A percentile compares a stretch with the other conserved stretches of the same genome.
Conservation (phyloP, 352 stramenopile species). For the Globisporangium ultimum region DNA sequence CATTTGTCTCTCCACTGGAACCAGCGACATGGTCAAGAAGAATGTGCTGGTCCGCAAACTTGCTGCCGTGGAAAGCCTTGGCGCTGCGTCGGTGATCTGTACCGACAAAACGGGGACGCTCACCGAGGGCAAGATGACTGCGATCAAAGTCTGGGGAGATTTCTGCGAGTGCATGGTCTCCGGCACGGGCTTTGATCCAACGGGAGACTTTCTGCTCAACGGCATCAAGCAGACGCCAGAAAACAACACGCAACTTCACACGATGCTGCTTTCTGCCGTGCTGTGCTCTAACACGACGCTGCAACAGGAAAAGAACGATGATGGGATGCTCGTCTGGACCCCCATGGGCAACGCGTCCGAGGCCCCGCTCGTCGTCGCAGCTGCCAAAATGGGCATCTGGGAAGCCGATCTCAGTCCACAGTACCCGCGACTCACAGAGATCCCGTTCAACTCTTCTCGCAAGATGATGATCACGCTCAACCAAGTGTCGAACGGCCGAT, state of each 20-base stretch:
- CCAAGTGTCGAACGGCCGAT: constrained; percentile 21
- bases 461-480: constrained; percentile 94
- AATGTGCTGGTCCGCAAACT: constrained; percentile 86
- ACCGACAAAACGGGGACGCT: constrained; percentile 95
- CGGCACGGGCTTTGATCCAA: constrained; percentile 53
- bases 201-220: constrained; percentile 49
- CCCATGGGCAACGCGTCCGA: constrained; percentile 74
- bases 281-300: constrained; percentile 78
- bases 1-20: constrained; percentile 71
- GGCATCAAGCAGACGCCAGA: constrained; percentile 35
- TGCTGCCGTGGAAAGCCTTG: constrained; percentile 79
- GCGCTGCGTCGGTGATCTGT: constrained; percentile 90
- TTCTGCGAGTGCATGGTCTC: constrained; percentile 66
- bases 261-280: constrained; percentile 56
- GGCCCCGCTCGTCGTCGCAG: constrained; percentile 65
- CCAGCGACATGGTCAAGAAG: constrained; percentile 70
- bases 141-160: constrained; percentile 72
- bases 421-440: constrained; percentile 82
- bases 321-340: constrained; percentile 40
- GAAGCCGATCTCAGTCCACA: constrained; percentile 43
- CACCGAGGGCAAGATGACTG: constrained; percentile 87
- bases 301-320: constrained; percentile 44
- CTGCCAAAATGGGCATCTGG: constrained; percentile 64
- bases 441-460: constrained; percentile 93
- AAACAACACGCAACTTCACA: constrained; percentile 49